A percentile compares a stretch with the other conserved stretches of the same genome.
Conservation (phyloP, 257 asterid genomes). For the Scutellaria barbata region DNA sequence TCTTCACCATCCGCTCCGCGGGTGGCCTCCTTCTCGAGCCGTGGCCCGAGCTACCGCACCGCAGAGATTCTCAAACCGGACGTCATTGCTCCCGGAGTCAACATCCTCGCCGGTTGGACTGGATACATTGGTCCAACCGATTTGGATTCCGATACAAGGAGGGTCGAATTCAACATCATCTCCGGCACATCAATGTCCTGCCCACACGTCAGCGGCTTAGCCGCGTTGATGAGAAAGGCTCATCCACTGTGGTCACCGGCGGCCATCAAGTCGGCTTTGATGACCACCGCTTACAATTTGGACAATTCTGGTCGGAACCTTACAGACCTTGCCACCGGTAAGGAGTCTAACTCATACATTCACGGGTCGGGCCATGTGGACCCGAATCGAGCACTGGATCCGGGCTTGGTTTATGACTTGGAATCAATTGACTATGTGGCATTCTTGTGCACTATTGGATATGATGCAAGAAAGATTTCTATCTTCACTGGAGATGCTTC, state of each 20-base stretch:
- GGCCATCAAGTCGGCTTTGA: conserved; percentile 83
- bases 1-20: conserved; percentile 78
- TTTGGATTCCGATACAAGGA: conserved; percentile 68
- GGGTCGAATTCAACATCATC: conserved; percentile 78
- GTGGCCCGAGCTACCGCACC: conserved; percentile 86
- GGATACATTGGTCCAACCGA: conserved; percentile 69
- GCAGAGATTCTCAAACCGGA: conserved; percentile 92
- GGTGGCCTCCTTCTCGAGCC: conserved; percentile 89
- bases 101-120: conserved; percentile 96
- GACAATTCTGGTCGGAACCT: conserved; percentile 64
- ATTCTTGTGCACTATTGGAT: conserved; percentile 79
- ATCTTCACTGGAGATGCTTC: conserved; percentile 49
- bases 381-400: conserved; percentile 78
- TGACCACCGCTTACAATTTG: conserved; percentile 78
- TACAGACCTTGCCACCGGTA: conserved; percentile 83
- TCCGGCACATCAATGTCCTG: conserved; percentile 98
- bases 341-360: conserved; percentile 58
- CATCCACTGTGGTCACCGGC: conserved; percentile 78
- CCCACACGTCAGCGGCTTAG: conserved; percentile 95
- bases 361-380: conserved; percentile 92
- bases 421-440: conserved; percentile 56
- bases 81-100: conserved; percentile 90
- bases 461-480: conserved; percentile 46
- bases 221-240: conserved; percentile 74
- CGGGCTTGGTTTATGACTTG: conserved; percentile 81